Base-by-base conservation (phyloP, 1,284 basidiomycete species). In the Moesziomyces sp. region DNA sequence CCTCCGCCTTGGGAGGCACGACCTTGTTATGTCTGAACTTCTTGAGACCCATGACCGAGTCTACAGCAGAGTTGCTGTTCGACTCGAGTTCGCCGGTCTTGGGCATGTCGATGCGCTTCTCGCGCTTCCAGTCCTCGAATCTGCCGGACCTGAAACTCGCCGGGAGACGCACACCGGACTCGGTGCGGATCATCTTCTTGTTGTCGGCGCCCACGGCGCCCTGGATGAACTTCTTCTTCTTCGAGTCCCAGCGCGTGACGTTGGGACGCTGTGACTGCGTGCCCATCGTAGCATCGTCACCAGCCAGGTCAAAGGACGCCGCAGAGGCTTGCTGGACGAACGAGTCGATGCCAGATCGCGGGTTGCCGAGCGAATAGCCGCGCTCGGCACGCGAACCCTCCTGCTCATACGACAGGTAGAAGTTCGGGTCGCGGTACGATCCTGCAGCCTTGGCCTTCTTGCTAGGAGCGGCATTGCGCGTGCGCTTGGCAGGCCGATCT, bases 111-210 rank as follows among this genome's bases (percentile, higher is more conserved):
- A 89, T 85, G 35, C 89, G 89, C 58, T 87, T 89, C 85, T 92
- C 92, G 68, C 89, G 88, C 85, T 92, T 93, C 97, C 97, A 99
- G 82, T 96, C 93, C 56, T 97, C 93, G 84, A 93, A 99, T 5
- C 93, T 89, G 5, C 97, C 97, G 70, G 91, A 93, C 59, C 93
- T 91, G 86, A 94, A 99, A 8, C 90, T 91, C 0, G 94, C 94
- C 1, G 97, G 97, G n/a, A 99, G 87, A 50, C 92, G 90, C 16
- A 91, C 90, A 1, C 97, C 97, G 72, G 91, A 94, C 85, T 99
- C 97, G 2, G 94, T 94, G 72, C 89, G 90, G 76, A 99, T 92
- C 76, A 99, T 88, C 85, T 97, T 98, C 78, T 96, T 88, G 84
- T 98, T 98, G 84, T 98, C 94, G 5, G 93, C 89, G 5, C 95